phyloP scores from a whole-genome alignment of 2,329 filamentous ascomycete genomes.

The Leptosphaerulina australis region DNA sequence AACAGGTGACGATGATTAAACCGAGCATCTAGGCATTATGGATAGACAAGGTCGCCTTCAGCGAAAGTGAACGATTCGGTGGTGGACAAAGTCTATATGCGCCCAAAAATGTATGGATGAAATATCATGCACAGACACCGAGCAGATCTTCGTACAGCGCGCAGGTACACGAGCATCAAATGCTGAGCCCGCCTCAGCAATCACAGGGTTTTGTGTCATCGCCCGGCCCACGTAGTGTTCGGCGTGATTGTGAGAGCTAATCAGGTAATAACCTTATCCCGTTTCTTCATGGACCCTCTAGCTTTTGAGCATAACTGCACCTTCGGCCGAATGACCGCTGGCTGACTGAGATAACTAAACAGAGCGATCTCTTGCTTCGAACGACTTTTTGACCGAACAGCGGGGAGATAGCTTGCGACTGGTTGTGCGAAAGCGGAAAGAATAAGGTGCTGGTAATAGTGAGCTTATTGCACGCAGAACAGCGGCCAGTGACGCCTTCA shows the following conservation, averaged over 20 bases:
- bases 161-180: constrained; percentile 8
- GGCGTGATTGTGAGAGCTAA: constrained; percentile 30
- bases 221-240: constrained; percentile 12
- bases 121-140: constrained; percentile 14
- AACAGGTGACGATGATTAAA: constrained; percentile 28
- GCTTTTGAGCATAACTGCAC: constrained; percentile 6
- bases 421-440: constrained; percentile 11
- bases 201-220: constrained; percentile 8
- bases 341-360: constrained; percentile 19
- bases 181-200: constrained; percentile 3
- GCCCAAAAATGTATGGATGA: constrained; percentile 32
- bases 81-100: constrained; percentile 28
- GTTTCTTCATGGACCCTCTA: constrained; percentile 12
- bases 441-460: not conserved
- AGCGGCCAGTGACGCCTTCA: not conserved
- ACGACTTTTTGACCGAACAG: constrained; percentile 14
- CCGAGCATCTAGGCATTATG: not conserved
- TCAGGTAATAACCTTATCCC: constrained; percentile 29
- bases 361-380: constrained; percentile 21
- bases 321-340: constrained; percentile 34
- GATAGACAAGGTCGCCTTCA: not conserved
- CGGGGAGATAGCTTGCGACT: constrained; percentile 30
- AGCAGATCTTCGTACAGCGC: constrained; percentile 7
- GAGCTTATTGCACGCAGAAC: constrained; percentile 5
- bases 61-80: constrained; percentile 17